These are phyloP conservation scores for Neonectria hederae DNA, from an alignment of 2,329 filamentous ascomycete species.

Conservation along the genomic window DNA sequence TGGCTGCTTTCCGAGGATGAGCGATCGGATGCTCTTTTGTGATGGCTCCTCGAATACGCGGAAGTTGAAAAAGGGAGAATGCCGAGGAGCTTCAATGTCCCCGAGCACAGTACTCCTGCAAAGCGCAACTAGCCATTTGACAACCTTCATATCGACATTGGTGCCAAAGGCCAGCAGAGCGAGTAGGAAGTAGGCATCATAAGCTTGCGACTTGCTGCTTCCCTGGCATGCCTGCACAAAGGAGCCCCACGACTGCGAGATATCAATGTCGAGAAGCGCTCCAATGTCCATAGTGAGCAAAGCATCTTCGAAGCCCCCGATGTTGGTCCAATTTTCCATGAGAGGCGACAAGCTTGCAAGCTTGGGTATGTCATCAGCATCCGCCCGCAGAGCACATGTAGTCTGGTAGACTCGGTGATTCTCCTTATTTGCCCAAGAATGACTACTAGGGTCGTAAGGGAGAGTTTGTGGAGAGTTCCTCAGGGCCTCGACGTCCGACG, in stretches of 20 bases:
- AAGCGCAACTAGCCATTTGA: conserved; percentile 26
- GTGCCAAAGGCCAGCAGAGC: conserved; percentile 22
- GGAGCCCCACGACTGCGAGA: conserved; percentile 59
- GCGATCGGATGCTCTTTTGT: not conserved
- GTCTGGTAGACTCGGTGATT: conserved; percentile 18
- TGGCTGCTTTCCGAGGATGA: not conserved
- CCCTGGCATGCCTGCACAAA: conserved; percentile 46
- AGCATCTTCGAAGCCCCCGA: conserved; percentile 7
- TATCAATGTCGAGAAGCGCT: conserved; percentile 63
- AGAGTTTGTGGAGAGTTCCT: not conserved
- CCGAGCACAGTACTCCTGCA: not conserved
- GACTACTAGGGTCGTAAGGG: not conserved
- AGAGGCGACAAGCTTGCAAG: conserved; percentile 4
- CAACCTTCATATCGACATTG: not conserved
- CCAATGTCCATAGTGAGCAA: not conserved
- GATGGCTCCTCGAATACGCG: conserved; percentile 3
- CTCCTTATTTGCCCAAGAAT: not conserved
- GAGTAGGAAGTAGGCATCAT: conserved; percentile 14
- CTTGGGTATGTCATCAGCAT: rapidly evolving
- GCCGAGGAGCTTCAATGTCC: conserved; percentile 2
- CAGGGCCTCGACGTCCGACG: conserved; percentile 3
- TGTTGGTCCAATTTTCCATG: conserved; percentile 5
- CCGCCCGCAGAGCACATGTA: not conserved
- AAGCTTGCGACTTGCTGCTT: not conserved
- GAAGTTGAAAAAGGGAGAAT: conserved; percentile 22